A percentile compares a stretch with the other conserved stretches of the same genome.
Evolutionary conservation across 2,329 filamentous ascomycete genomes (phyloP).

Genomic region (Penicillium sp.): DNA sequence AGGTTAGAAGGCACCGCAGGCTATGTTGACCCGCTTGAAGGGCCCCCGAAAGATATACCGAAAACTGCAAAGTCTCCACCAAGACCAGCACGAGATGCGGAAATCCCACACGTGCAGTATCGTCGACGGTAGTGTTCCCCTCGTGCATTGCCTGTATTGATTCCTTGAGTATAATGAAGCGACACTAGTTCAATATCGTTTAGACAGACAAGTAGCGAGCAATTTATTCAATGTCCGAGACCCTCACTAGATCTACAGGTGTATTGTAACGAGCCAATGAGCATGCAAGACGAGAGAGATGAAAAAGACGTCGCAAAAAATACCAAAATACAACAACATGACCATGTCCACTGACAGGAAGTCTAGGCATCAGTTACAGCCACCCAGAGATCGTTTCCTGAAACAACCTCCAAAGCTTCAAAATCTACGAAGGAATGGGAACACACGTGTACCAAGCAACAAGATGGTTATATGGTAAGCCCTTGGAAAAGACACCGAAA

Average conservation of each 20-base stretch:
- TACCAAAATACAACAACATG: slow-evolving; percentile 20
- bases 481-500: too few relatives aligned
- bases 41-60: too few relatives aligned
- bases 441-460: neutral
- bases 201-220: too few relatives aligned
- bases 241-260: slow-evolving; percentile 6
- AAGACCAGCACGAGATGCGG: too few relatives aligned
- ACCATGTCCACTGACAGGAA: slow-evolving; percentile 17
- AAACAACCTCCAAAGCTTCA: neutral
- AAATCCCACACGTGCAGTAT: neutral
- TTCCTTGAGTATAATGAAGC: too few relatives aligned
- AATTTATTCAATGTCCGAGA: too few relatives aligned
- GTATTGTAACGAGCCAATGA: slow-evolving; percentile 9
- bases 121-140: too few relatives aligned
- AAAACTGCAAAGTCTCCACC: too few relatives aligned
- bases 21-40: too few relatives aligned
- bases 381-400: slow-evolving; percentile 2
- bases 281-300: slow-evolving; percentile 10
- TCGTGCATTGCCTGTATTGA: too few relatives aligned
- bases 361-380: slow-evolving; percentile 5
- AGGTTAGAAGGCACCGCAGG: too few relatives aligned
- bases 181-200: too few relatives aligned
- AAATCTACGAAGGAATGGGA: slow-evolving; percentile 2
- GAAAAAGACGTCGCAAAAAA: slow-evolving; percentile 15
- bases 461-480: slow-evolving; percentile 5